Evolutionary conservation across 108 stramenopile genomes (phyloP), one percentile per base, ranked within the genome.

Genomic region (Skeletonema costatum): DNA sequence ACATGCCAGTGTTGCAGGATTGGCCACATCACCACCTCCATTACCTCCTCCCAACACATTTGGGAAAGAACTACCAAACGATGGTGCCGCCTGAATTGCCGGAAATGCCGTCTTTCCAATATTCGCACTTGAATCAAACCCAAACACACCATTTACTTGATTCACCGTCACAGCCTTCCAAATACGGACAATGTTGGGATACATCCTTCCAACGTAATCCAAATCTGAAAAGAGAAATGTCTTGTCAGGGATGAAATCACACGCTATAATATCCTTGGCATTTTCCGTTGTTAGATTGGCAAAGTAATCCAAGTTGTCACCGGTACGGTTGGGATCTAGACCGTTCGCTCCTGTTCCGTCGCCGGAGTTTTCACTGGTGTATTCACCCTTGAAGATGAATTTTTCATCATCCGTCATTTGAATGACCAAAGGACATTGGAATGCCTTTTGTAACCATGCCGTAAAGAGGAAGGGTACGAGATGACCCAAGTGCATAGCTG

Each of bases 361-460:
- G 11, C 60, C 66, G 6, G 72, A 62, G 64, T 79, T 68, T 64
- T 90, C 90, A 38, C 87, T 84, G 32, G 78, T 72, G 85, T 94
- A 96, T 38, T 77, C 82, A 14, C 96, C 97, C 87, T 99, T 99
- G 93, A 97, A 99, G 7, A 99, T 74, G 74, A 99, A 99, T 85
- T 99, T 99, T 87, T 99, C 99, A 77, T 99, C 99, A 74, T 99
- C 99, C 10, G 99, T 99, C 85, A 99, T 97, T 89, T 99, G 99
- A 66, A 99, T 93, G 33, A 99, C 99, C 60, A 99, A 77, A 0
- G 99, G 99, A 73, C 92, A 95, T 33, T 94, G 84, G 66, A 99
- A 98, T 42, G 98, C 98, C 71, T 97, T 88, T 78, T 99, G 98
- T 44, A 99, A 70, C 93, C 94, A 99, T 68, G 96, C 81, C 12